Evolutionary conservation across 1,284 basidiomycete species (phyloP).

Genomic region (Porodaedalea pini): DNA sequence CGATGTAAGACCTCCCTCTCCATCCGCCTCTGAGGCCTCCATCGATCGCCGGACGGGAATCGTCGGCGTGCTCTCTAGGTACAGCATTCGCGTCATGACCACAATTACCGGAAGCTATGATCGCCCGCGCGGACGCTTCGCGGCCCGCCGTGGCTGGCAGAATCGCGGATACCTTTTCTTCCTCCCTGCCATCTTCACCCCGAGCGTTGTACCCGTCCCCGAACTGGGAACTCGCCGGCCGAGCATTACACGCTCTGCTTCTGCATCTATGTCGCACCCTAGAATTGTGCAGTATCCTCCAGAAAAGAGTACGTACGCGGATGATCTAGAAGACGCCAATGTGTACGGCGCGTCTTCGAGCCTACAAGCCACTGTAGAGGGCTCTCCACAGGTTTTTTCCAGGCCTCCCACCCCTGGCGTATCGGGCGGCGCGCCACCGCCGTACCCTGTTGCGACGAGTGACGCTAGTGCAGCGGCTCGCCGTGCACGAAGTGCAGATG

Average conservation of each 20-base stretch:
- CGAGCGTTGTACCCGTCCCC: slow-evolving; percentile 48
- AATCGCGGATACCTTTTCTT: slow-evolving; percentile 67
- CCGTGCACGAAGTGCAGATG: slow-evolving; percentile 10
- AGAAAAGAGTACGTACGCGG: slow-evolving; percentile 2
- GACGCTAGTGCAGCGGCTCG: slow-evolving; percentile 12
- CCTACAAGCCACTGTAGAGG: slow-evolving; percentile 2
- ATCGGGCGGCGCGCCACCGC: slow-evolving; percentile 12
- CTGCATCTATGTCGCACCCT: background rate
- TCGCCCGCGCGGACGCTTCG: slow-evolving; percentile 40
- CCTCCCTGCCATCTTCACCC: slow-evolving; percentile 74
- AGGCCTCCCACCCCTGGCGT: slow-evolving; percentile 15
- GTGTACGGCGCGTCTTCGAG: slow-evolving; percentile 12
- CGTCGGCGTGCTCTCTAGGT: slow-evolving; percentile 48
- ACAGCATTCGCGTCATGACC: slow-evolving; percentile 50
- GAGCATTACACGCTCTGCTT: slow-evolving; percentile 27
- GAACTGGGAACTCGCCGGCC: slow-evolving; percentile 30
- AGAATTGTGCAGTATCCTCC: background rate
- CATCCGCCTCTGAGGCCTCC: slow-evolving; percentile 47
- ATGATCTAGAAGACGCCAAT: slow-evolving; percentile 18
- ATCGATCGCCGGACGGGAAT: slow-evolving; percentile 31
- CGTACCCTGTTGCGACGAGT: slow-evolving; percentile 11
- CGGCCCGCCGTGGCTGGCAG: slow-evolving; percentile 45
- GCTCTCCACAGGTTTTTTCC: slow-evolving; percentile 10
- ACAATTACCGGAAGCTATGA: slow-evolving; percentile 41
- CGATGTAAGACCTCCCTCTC: slow-evolving; percentile 53